phyloP scores from a whole-genome alignment of 805 yeast genomes.

The Monosporozyma servazzii region DNA sequence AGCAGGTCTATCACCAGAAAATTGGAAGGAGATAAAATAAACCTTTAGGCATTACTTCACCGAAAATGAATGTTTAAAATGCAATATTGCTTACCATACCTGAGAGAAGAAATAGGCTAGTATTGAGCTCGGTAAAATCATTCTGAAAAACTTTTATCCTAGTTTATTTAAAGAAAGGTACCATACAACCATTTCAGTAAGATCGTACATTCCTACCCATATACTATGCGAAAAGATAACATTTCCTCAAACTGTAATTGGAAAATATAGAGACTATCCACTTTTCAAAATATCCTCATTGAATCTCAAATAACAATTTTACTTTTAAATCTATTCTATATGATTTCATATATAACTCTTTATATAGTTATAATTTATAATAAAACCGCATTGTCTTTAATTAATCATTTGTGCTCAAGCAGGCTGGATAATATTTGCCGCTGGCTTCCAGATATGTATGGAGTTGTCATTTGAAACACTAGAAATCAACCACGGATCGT shows the following conservation, averaged over 20 bases:
- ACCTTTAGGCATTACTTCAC: not conserved
- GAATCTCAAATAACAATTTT: not conserved
- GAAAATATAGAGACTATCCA: no score
- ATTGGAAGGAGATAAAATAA: not conserved
- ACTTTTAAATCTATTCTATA: not conserved
- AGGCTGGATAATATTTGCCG: conserved; percentile 27
- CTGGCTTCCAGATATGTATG: conserved; percentile 79
- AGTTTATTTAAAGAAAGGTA: no score
- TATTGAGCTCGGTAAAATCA: no score
- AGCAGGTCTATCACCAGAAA: conserved; percentile 1
- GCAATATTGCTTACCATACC: not conserved
- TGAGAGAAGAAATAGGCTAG: no score
- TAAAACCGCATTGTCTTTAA: not conserved
- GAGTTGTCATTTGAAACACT: conserved; percentile 81
- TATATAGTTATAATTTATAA: not conserved
- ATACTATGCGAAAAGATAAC: no score
- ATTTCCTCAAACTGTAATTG: no score
- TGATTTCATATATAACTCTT: not conserved
- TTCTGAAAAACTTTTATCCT: no score
- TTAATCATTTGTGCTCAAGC: not conserved
- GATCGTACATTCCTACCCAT: no score
- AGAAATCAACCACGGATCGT: conserved; percentile 59
- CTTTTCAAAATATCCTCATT: no score
- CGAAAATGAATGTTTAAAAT: not conserved
- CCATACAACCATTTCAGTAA: no score